Evolutionary conservation across 2,329 filamentous ascomycete genomes (phyloP).

Genomic region (Colletotrichum endophyticum): DNA sequence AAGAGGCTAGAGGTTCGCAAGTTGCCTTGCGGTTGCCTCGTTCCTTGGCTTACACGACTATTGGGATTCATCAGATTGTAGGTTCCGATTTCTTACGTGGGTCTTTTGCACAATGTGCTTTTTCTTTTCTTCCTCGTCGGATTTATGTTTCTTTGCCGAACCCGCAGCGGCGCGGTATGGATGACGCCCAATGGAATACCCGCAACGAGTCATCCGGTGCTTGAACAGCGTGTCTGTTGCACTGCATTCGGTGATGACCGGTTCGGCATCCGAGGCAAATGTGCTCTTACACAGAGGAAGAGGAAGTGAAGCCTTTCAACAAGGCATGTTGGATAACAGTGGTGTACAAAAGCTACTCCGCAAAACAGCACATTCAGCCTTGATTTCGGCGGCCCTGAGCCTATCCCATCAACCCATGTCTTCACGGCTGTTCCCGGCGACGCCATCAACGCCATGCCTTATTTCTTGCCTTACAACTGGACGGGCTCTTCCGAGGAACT

Average conservation of each 20-base stretch:
- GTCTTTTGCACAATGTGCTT: not conserved
- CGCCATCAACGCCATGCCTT: not conserved
- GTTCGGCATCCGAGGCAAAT: not conserved
- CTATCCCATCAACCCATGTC: not conserved
- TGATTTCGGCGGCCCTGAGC: not conserved
- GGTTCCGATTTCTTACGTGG: not conserved
- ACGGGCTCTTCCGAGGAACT: not conserved
- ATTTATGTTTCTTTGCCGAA: too few relatives aligned
- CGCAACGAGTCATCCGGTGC: not conserved
- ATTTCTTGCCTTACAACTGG: not conserved
- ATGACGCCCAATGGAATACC: not conserved
- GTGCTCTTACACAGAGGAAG: not conserved
- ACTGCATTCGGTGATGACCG: not conserved
- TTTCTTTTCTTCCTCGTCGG: not conserved
- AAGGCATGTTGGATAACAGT: not conserved
- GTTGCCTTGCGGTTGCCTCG: not conserved
- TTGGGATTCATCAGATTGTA: not conserved
- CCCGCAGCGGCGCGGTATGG: not conserved
- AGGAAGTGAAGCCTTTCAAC: not conserved
- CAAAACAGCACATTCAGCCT: not conserved
- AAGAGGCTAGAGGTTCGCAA: not conserved
- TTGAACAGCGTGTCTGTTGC: not conserved
- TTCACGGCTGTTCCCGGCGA: not conserved
- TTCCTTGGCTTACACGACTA: not conserved
- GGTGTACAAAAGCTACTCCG: not conserved